A percentile compares a stretch with the other conserved stretches of the same genome.
Conservation (phyloP, 2,329 filamentous ascomycete species). For the Arthrinium phaeospermum region DNA sequence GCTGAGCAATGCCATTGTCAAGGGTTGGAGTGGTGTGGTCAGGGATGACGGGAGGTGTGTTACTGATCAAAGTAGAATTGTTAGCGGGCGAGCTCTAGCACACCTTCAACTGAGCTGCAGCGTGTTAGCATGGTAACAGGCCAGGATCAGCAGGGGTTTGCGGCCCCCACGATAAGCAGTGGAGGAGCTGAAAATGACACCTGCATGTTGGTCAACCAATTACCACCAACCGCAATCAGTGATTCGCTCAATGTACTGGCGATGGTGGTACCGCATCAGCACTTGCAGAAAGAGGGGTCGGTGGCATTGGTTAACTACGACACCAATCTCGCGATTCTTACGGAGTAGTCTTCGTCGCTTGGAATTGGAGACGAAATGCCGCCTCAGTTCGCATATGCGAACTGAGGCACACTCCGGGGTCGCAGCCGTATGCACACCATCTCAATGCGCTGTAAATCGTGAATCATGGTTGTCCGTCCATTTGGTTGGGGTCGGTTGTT, state of each 20-base stretch:
- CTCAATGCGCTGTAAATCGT: too few species aligned
- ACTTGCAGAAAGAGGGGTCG: background rate
- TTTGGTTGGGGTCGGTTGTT: too few species aligned
- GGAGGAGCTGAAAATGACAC: background rate
- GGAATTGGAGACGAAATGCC: background rate
- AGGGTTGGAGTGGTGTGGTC: background rate
- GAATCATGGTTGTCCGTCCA: too few species aligned
- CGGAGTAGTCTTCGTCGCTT: background rate
- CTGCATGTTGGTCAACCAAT: background rate
- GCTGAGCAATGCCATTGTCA: background rate
- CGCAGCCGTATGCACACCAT: too few species aligned
- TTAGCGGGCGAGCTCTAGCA: background rate
- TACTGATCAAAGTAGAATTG: background rate
- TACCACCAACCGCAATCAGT: background rate
- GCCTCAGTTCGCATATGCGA: too few species aligned
- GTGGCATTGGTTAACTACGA: background rate
- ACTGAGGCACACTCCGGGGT: background rate
- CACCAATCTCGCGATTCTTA: background rate
- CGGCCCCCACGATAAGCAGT: background rate
- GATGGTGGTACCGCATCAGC: background rate
- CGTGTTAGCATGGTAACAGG: background rate
- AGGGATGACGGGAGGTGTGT: background rate
- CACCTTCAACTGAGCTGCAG: background rate
- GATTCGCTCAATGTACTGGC: background rate
- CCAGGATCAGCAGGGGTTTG: background rate